Evolutionary conservation across 176 grass and related monocot genomes (phyloP), one percentile per base, ranked within the genome.

Genomic region (Oryza meyeriana): DNA sequence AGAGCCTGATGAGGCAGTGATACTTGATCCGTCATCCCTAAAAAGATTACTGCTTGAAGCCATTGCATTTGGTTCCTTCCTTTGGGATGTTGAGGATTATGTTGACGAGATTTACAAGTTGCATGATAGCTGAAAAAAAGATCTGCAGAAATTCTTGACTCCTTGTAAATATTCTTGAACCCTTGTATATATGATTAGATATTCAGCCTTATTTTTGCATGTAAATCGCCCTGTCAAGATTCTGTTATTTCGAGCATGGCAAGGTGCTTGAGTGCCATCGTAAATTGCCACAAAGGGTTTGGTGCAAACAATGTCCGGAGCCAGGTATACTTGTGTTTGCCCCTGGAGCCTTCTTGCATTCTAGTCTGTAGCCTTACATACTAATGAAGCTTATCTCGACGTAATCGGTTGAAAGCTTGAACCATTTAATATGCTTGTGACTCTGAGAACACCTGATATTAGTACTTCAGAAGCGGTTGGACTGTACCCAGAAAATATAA

Each of bases 1-100:
- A 6, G 79, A 86, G 79, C 80, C 33, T 52, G 77, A 89, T 18
- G 83, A 80, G 66, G 75, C 58, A 2, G 38, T 92, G 16, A 86
- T 82, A 76, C 75, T 89, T 38, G 83, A 85, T 20, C 83, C 83
- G 1, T 64, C 90, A 8, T 78, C 80, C 44, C 68, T 92, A 0
- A 92, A 89, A 41, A 79, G 90, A 26, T 38, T 92, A 66, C 55
- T 92, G 41, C 90, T 92, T 74, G 90, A 92, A 89, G 90, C 90
- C 44, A 88, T 89, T 86, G 90, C 90, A 42, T 92, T 92, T 33
- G 90, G 90, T 75, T 92, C 90, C 36, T 92, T 92, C 35, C 90
- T 92, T 40, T 86, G 90, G 90, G 90, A 92, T 72, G 80, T 80
- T 5, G 90, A 92, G 80, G 87, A 83, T 42, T 82, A 85, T 44